Evolutionary conservation across 2,329 filamentous ascomycete genomes (phyloP), one percentile per base, ranked within the genome.

Genomic region (Aspergillus udagawae): DNA sequence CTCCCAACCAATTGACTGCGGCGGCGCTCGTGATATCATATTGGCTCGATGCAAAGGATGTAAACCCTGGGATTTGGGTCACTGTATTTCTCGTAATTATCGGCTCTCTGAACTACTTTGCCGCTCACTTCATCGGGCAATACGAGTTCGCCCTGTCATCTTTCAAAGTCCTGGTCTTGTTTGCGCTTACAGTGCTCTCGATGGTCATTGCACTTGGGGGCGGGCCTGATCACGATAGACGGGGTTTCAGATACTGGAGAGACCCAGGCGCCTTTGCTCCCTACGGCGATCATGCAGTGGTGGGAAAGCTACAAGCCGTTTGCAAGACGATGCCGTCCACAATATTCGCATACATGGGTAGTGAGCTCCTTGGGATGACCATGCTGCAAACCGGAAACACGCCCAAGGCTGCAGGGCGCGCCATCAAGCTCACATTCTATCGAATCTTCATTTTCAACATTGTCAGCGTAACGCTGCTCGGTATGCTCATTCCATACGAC

Each of bases 1-100:
- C 89, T 1, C 90, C 91, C 1, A 94, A 93, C 67, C 90, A 95
- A 70, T 79, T 94, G 44, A 93, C 90, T 0, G 91, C 91, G 41
- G 85, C 83, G 9, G 83, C 89, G 8, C 75, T 94, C 29, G 87
- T 93, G 54, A 87, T 95, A 51, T 84, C 88, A 62, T 91, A 86
- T 66, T 95, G 91, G 91, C 76, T 89, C 8, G 72, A 79, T 7
- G 77, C 83, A 21, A 81, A 88, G 0, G 75, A 74, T 45, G 79
- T 92, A 58, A 92, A 92, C 67, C 87, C 89, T 0, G 89, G 88
- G 55, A 86, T 92, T 14, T 93, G 86, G 75, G 91, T 94, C 53
- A 81, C 90, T 32, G 80, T 88, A 51, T 86, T 89, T 74, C 74
- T 89, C 12, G 76, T 85, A 29, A 62, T 75, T 48, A 88, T 90